These are phyloP conservation scores for Tagetes patula DNA, from an alignment of 129 eudicot genomes.

Conservation along the genomic window DNA sequence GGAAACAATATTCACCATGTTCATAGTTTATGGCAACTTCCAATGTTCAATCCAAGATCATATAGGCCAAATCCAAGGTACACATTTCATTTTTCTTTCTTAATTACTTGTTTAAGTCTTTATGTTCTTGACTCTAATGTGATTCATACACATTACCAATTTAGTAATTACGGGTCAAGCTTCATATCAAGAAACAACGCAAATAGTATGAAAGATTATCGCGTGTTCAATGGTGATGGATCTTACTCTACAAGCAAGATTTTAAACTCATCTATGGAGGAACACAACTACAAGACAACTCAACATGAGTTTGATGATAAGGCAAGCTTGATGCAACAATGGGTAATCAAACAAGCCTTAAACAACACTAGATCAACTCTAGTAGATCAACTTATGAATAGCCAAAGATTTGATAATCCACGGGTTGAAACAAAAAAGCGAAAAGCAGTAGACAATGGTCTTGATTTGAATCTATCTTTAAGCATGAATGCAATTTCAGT, in stretches of 20 bases:
- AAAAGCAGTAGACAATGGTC: slow-evolving; percentile 31
- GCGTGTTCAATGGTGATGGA: slow-evolving; percentile 31
- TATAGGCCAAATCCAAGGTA: slow-evolving; percentile 38
- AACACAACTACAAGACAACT: slow-evolving; percentile 24
- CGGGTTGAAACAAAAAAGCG: slow-evolving; percentile 34
- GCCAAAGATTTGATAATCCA: slow-evolving; percentile 26
- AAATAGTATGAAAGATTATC: slow-evolving; percentile 24
- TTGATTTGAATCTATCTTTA: slow-evolving; percentile 46
- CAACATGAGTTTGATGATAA: slow-evolving; percentile 32
- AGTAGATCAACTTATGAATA: slow-evolving; percentile 28
- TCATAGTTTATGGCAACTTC: slow-evolving; percentile 41
- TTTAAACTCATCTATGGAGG: slow-evolving; percentile 28
- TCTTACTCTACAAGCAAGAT: slow-evolving; percentile 21
- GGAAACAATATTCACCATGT: slow-evolving; percentile 22
- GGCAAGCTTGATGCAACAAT: slow-evolving; percentile 30
- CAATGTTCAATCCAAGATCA: slow-evolving; percentile 42
- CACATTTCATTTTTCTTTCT: background rate
- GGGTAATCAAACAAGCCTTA: slow-evolving; percentile 29
- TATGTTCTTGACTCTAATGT: slow-evolving; percentile 8
- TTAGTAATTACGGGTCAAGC: slow-evolving; percentile 14
- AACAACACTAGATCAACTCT: slow-evolving; percentile 33
- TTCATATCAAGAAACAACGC: slow-evolving; percentile 27
- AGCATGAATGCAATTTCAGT: slow-evolving; percentile 29
- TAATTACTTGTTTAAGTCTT: slow-evolving; percentile 1
- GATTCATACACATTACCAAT: background rate